These are phyloP conservation scores for Coniochaeta prunicola DNA, from an alignment of 2,329 filamentous ascomycete species.

Conservation along the genomic window DNA sequence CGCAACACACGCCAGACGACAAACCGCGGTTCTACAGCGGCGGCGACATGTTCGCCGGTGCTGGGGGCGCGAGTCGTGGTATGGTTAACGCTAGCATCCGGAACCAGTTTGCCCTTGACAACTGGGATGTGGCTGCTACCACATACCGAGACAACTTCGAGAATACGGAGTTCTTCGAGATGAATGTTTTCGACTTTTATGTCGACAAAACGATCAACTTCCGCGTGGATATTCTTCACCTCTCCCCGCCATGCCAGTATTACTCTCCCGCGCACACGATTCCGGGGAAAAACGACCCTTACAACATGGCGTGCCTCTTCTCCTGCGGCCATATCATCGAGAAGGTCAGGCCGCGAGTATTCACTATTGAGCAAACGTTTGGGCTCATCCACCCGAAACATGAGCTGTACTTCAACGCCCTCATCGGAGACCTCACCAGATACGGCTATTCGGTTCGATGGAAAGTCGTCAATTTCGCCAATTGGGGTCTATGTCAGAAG, in stretches of 20 bases:
- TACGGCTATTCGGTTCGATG: slow-evolving; percentile 64
- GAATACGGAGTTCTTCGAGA: slow-evolving; percentile 36
- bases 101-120: slow-evolving; percentile 58
- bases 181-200: slow-evolving; percentile 43
- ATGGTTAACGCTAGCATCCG: slow-evolving; percentile 50
- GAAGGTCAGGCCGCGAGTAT: slow-evolving; percentile 54
- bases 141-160: slow-evolving; percentile 56
- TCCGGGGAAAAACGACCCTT: slow-evolving; percentile 51
- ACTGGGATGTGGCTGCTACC: slow-evolving; percentile 43
- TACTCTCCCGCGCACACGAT: slow-evolving; percentile 67
- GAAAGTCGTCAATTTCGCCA: slow-evolving; percentile 47
- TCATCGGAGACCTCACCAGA: slow-evolving; percentile 58
- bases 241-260: slow-evolving; percentile 72
- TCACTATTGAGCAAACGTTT: slow-evolving; percentile 74
- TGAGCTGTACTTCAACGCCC: slow-evolving; percentile 44
- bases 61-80: slow-evolving; percentile 62
- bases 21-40: slow-evolving; percentile 50
- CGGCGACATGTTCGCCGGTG: slow-evolving; percentile 67
- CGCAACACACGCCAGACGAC: neutral
- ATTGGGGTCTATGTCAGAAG: slow-evolving; percentile 43
- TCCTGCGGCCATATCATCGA: slow-evolving; percentile 48
- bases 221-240: slow-evolving; percentile 61
- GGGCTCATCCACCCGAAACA: slow-evolving; percentile 53
- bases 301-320: slow-evolving; percentile 56
- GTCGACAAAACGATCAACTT: slow-evolving; percentile 15